phyloP scores from a whole-genome alignment of 805 yeast genomes.

The Pichia nakasei region DNA sequence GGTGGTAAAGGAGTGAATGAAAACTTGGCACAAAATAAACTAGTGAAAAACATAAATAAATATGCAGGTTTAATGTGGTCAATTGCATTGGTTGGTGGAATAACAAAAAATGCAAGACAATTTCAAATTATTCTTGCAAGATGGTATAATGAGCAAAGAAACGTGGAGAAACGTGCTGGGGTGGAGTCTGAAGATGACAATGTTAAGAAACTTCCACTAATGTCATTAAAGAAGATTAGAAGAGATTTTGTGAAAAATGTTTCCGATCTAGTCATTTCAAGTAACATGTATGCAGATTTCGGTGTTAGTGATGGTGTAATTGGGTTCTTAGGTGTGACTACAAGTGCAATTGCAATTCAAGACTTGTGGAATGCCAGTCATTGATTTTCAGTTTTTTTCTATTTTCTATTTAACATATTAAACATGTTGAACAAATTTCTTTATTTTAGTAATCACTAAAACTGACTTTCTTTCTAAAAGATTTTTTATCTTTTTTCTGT shows the following conservation, averaged over 20 bases:
- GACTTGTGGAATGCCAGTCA: conserved; percentile 47
- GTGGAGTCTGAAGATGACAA: conserved; percentile 6
- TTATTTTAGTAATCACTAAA: conserved; percentile 10
- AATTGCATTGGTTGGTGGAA: conserved; percentile 54
- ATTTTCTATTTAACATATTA: not conserved
- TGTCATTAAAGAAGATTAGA: conserved; percentile 34
- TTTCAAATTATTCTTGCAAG: conserved; percentile 34
- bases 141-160: conserved; percentile 16
- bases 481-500: conserved; percentile 18
- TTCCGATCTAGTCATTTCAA: conserved; percentile 67
- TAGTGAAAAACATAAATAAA: conserved; percentile 38
- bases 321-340: conserved; percentile 77
- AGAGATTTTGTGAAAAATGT: conserved; percentile 69
- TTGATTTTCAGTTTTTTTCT: not conserved
- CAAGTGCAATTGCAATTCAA: conserved; percentile 69
- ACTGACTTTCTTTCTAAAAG: conserved; percentile 12
- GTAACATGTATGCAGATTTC: conserved; percentile 54
- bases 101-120: conserved; percentile 50
- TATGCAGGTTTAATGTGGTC: conserved; percentile 73
- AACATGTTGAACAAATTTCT: not conserved
- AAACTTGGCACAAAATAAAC: conserved; percentile 1
- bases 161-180: conserved; percentile 1
- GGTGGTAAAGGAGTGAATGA: conserved; percentile 22
- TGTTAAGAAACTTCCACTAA: conserved; percentile 29
- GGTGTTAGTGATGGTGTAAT: conserved; percentile 67